A percentile compares a stretch with the other conserved stretches of the same genome.
phyloP scores from a whole-genome alignment of 2,329 filamentous ascomycete genomes.

The Aspergillus neotritici region DNA sequence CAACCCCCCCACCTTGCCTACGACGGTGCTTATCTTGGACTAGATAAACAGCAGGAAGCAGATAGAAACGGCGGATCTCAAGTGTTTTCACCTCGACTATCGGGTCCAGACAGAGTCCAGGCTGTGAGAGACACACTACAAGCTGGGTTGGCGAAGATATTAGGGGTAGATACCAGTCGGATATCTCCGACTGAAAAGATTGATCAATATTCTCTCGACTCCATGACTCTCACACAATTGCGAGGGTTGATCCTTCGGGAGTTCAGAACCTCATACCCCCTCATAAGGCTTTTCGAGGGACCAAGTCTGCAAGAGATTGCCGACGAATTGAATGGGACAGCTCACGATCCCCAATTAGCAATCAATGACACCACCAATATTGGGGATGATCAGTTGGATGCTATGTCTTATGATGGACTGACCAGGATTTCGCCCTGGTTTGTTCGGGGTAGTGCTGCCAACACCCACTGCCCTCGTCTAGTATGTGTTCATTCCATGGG shows the following conservation, averaged over 20 bases:
- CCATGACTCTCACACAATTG: neutral
- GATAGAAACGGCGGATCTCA: neutral
- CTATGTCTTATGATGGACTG: neutral
- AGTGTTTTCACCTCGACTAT: neutral
- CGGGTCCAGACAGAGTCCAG: neutral
- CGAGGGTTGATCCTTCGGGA: neutral
- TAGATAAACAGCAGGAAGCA: neutral
- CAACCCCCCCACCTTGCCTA: neutral
- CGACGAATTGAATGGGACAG: neutral
- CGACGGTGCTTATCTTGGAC: neutral
- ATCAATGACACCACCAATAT: no score
- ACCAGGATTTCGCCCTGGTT: neutral
- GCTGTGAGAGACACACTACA: neutral
- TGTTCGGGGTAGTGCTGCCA: neutral
- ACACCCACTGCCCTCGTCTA: neutral
- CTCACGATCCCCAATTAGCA: neutral
- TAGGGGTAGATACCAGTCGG: neutral
- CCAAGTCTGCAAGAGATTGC: neutral
- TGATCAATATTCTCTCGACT: neutral
- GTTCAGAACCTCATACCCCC: neutral
- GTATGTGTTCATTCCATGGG: neutral
- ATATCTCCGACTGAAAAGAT: neutral
- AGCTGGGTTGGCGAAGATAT: neutral
- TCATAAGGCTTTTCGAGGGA: neutral
- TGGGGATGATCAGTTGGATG: no score